Conservation (phyloP, 192 early-diverging fungal species). For the Coemansia sp. region DNA sequence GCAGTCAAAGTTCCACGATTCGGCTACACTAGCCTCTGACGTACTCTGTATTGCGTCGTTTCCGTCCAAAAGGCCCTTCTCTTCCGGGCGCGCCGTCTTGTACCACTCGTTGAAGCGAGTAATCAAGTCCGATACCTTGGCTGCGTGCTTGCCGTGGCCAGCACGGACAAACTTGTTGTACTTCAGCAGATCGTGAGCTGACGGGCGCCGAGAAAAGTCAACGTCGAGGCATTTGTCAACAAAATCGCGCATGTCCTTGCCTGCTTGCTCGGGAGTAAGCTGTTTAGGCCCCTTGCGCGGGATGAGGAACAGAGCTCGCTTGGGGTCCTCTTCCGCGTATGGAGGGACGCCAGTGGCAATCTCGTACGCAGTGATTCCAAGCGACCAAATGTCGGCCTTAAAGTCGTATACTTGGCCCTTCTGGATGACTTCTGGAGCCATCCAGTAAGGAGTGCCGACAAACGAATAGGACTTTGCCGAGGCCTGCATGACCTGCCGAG, state of each 20-base stretch:
- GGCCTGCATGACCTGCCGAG: conserved; percentile 76
- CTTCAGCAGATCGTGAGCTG: conserved; percentile 85
- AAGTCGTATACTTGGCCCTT: conserved; percentile 87
- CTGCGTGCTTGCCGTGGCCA: conserved; percentile 52
- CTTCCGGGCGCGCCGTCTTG: conserved; percentile 34
- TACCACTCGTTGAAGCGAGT: conserved; percentile 47
- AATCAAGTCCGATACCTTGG: conserved; percentile 52
- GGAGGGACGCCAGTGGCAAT: conserved; percentile 95
- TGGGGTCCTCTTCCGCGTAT: conserved; percentile 86
- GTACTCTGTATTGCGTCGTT: conserved; percentile 56
- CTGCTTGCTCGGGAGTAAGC: conserved; percentile 78
- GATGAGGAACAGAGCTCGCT: conserved; percentile 87
- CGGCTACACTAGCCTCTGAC: conserved; percentile 48
- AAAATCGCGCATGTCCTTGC: conserved; percentile 83
- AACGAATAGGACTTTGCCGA: conserved; percentile 85
- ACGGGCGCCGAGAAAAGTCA: conserved; percentile 85
- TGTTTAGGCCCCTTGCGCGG: conserved; percentile 79
- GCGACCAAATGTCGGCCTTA: conserved; percentile 99
- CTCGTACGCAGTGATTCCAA: conserved; percentile 98
- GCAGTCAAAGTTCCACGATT: conserved; percentile 59
- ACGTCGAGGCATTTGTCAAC: conserved; percentile 82
- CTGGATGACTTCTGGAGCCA: conserved; percentile 84
- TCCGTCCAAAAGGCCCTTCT: conserved; percentile 33
- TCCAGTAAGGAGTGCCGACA: conserved; percentile 93
- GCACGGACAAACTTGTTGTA: conserved; percentile 55